phyloP scores from a whole-genome alignment of 305 asterid genomes.

The Fraxinus velutina region DNA sequence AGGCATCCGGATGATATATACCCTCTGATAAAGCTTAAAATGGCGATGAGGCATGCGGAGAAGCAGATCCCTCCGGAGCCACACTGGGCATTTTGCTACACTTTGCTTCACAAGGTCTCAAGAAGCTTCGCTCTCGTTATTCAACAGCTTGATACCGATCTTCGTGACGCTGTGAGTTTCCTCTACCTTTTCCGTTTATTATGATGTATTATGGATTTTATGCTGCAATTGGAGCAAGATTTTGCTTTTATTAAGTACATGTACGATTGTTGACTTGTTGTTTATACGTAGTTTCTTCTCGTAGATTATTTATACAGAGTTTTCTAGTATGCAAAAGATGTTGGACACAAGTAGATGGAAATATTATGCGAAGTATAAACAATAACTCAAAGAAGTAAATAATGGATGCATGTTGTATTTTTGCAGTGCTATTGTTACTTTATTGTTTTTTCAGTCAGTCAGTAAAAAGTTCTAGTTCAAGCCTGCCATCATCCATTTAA shows the following conservation, averaged over 20 bases:
- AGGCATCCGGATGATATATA: neutral
- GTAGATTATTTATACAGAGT: neutral
- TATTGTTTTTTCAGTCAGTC: neutral
- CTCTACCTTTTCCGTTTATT: neutral
- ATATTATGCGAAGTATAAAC: neutral
- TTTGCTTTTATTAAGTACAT: neutral
- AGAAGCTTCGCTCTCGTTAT: slow-evolving; percentile 4
- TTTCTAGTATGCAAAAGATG: neutral
- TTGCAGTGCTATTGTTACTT: neutral
- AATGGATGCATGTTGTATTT: neutral
- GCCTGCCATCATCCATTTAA: neutral
- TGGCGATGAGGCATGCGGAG: slow-evolving; percentile 4
- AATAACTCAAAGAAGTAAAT: neutral
- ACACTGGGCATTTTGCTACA: slow-evolving; percentile 2
- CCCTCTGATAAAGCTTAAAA: neutral
- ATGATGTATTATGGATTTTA: neutral
- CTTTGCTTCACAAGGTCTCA: slow-evolving; percentile 2
- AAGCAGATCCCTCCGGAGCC: slow-evolving; percentile 9
- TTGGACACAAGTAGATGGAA: neutral
- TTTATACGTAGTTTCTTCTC: neutral
- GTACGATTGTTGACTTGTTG: neutral
- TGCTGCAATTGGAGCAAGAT: neutral
- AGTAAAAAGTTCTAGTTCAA: neutral
- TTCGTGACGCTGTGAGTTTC: slow-evolving; percentile 3
- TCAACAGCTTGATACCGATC: slow-evolving; percentile 1